Conservation (phyloP, 768 basidiomycete genomes). For the Chlorophyllum brunneum region DNA sequence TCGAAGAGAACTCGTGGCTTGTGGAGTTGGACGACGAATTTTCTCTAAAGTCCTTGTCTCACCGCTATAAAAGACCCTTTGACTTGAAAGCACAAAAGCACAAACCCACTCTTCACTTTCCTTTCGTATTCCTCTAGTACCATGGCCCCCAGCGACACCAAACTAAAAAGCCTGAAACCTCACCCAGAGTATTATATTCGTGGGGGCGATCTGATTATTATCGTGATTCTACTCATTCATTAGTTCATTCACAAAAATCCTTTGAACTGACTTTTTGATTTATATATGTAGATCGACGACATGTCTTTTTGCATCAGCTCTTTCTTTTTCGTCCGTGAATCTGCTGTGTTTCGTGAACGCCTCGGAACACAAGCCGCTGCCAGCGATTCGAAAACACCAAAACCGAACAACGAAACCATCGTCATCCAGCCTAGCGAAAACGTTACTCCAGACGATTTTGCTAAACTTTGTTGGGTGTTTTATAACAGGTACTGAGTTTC, state of each 20-base stretch:
- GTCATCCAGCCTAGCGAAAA: constrained; percentile 30
- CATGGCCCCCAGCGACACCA: neutral
- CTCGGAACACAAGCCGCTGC: constrained; percentile 20
- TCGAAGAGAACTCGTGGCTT: neutral
- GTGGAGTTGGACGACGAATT: neutral
- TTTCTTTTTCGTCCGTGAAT: constrained; percentile 54
- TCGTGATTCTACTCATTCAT: neutral
- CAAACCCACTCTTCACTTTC: neutral
- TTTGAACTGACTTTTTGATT: neutral
- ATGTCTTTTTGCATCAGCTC: constrained; percentile 46
- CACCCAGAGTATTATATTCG: neutral
- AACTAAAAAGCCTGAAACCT: neutral
- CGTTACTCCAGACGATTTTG: constrained; percentile 35
- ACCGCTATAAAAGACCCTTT: too few relatives aligned
- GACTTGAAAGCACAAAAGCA: too few relatives aligned
- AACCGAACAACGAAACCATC: constrained; percentile 31
- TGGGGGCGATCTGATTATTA: neutral
- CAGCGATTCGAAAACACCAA: constrained; percentile 20
- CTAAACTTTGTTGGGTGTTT: constrained; percentile 51
- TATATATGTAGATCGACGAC: constrained; percentile 36
- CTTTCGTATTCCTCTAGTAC: neutral
- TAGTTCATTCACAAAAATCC: neutral
- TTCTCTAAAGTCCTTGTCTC: neutral
- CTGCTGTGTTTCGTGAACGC: constrained; percentile 33
- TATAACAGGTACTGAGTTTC: constrained; percentile 39